Evolutionary conservation across 2,329 filamentous ascomycete species (phyloP).

Genomic region (Trichoderma atroviride): DNA sequence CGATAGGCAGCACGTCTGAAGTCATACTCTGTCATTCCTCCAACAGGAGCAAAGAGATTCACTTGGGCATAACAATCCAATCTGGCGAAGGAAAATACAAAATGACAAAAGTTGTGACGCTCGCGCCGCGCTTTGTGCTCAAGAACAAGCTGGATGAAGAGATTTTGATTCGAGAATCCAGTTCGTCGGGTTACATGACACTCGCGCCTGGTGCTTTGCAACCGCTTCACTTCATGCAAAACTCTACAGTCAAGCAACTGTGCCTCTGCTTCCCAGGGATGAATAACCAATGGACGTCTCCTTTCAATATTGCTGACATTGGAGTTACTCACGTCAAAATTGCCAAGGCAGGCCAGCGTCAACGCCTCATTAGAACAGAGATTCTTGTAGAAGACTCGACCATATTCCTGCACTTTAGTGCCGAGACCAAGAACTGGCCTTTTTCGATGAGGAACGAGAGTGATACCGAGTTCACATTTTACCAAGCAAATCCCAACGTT

Average conservation of each 20-base stretch:
- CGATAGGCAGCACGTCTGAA: slow-evolving; percentile 90
- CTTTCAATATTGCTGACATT: slow-evolving; percentile 95
- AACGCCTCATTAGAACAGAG: slow-evolving; percentile 84
- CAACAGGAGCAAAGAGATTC: slow-evolving; percentile 76
- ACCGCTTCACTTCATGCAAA: slow-evolving; percentile 87
- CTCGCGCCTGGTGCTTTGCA: slow-evolving; percentile 78
- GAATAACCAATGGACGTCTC: slow-evolving; percentile 96
- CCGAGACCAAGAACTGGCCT: slow-evolving; percentile 95
- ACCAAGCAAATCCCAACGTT: slow-evolving; percentile 88
- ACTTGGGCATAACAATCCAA: slow-evolving; percentile 84
- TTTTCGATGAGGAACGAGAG: slow-evolving; percentile 99
- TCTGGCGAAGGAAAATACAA: slow-evolving; percentile 98
- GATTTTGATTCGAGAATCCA: slow-evolving; percentile 86
- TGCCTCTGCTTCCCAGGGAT: slow-evolving; percentile 91
- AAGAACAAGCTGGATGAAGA: slow-evolving; percentile 92
- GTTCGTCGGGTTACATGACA: slow-evolving; percentile 81
- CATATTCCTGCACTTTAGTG: slow-evolving; percentile 86
- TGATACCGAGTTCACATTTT: slow-evolving; percentile 95
- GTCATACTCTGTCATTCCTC: slow-evolving; percentile 84
- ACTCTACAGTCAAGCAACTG: slow-evolving; percentile 80
- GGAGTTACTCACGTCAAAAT: slow-evolving; percentile 93
- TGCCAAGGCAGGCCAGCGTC: slow-evolving; percentile 84
- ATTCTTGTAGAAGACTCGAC: slow-evolving; percentile 91
- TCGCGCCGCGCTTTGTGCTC: slow-evolving; percentile 88
- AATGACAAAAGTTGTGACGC: slow-evolving; percentile 90